Evolutionary conservation across 192 early-diverging fungal genomes (phyloP).

Genomic region (Pilaira anomala): DNA sequence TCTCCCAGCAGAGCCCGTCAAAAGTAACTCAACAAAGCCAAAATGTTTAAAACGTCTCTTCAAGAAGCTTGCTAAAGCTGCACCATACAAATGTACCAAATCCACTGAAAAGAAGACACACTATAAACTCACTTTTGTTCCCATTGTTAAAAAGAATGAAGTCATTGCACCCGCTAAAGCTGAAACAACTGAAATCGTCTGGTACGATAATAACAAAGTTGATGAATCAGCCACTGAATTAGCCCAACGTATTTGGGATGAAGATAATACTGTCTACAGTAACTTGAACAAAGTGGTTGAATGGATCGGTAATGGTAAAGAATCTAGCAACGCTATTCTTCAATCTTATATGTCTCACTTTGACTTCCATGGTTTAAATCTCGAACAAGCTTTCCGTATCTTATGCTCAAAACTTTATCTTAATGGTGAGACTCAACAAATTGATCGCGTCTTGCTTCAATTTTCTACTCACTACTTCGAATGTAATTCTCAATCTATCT

Average conservation of each 20-base stretch:
- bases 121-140: neutral
- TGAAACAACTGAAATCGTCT: neutral
- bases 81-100: too few relatives aligned
- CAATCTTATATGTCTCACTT: constrained; percentile 28
- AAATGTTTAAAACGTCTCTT: too few relatives aligned
- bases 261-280: constrained; percentile 24
- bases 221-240: neutral
- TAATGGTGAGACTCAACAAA: constrained; percentile 90
- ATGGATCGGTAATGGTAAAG: constrained; percentile 33
- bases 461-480: constrained; percentile 77
- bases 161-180: neutral
- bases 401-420: constrained; percentile 76
- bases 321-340: constrained; percentile 19
- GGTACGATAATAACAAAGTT: neutral
- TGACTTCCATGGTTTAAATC: constrained; percentile 22
- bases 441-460: constrained; percentile 81
- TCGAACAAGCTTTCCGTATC: constrained; percentile 33
- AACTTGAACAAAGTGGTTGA: constrained; percentile 28
- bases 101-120: neutral
- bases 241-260: constrained; percentile 31
- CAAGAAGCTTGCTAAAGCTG: too few relatives aligned
- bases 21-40: too few relatives aligned
- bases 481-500: constrained; percentile 69
- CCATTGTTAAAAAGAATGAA: neutral
- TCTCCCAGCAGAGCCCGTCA: too few relatives aligned